A percentile compares a stretch with the other conserved stretches of the same genome.
Evolutionary conservation across 768 basidiomycete species (phyloP).

Genomic region (Fomitopsis serialis): DNA sequence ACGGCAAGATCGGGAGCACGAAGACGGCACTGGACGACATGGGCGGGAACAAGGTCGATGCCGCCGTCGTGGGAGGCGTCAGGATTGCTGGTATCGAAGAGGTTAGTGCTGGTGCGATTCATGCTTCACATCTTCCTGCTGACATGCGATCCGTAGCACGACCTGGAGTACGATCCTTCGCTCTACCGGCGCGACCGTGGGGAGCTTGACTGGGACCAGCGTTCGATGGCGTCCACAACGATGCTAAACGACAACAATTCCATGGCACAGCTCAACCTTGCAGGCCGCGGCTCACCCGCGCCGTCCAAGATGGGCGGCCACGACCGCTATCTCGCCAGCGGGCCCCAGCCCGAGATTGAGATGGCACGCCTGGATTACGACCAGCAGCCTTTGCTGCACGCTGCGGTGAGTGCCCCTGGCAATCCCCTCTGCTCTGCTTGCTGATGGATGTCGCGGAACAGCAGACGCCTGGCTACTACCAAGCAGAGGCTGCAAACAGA

Average conservation of each 20-base stretch:
- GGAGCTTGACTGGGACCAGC: slow-evolving; percentile 84
- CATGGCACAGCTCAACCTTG: slow-evolving; percentile 28
- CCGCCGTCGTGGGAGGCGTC: slow-evolving; percentile 72
- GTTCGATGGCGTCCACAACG: slow-evolving; percentile 61
- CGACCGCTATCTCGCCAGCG: slow-evolving; percentile 52
- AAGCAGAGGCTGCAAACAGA: slow-evolving; percentile 13
- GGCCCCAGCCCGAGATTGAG: slow-evolving; percentile 45
- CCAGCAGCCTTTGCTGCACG: slow-evolving; percentile 54
- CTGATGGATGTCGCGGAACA: neutral
- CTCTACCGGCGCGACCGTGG: slow-evolving; percentile 78
- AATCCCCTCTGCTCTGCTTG: neutral
- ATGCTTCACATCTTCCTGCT: neutral
- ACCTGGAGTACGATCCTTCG: slow-evolving; percentile 79
- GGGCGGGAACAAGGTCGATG: slow-evolving; percentile 71
- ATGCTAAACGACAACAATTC: slow-evolving; percentile 44
- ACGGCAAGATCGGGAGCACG: slow-evolving; percentile 60
- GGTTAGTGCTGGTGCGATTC: slow-evolving; percentile 29
- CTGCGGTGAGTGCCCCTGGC: slow-evolving; percentile 1
- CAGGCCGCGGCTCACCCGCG: slow-evolving; percentile 35
- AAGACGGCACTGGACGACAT: slow-evolving; percentile 71
- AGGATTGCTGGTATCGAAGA: slow-evolving; percentile 80
- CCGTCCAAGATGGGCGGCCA: slow-evolving; percentile 37
- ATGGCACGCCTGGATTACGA: slow-evolving; percentile 50
- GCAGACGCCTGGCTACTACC: slow-evolving; percentile 18
- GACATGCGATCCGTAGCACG: slow-evolving; percentile 34